Conservation (phyloP, 495 filamentous ascomycete genomes). For the Neurospora tetraspora region DNA sequence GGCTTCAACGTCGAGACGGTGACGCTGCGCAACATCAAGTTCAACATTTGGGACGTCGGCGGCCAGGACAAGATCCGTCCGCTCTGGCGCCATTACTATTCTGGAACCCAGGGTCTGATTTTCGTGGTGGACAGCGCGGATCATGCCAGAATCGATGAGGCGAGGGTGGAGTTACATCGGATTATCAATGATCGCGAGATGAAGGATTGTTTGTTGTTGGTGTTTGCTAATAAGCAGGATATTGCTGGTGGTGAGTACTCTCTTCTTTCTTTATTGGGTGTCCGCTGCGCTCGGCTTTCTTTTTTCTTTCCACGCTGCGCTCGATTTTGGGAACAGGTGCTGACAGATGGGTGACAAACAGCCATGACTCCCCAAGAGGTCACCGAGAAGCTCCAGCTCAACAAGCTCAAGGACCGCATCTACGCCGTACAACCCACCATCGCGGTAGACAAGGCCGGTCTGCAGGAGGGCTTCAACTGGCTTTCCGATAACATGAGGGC, state of each 20-base stretch:
- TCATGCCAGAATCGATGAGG: conserved; percentile 77
- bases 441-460: conserved; percentile 85
- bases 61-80: conserved; percentile 99
- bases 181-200: conserved; percentile 98
- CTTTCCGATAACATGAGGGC: conserved; percentile 85
- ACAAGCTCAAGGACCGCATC: conserved; percentile 78
- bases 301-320: neutral
- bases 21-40: conserved; percentile 97
- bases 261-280: neutral
- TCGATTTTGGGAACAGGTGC: neutral
- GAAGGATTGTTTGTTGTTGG: conserved; percentile 87
- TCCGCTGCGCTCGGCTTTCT: neutral
- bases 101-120: conserved; percentile 95
- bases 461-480: conserved; percentile 90
- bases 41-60: conserved; percentile 99
- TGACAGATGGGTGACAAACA: conserved; percentile 21
- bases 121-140: conserved; percentile 96
- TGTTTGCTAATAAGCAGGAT: conserved; percentile 99
- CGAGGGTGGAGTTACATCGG: conserved; percentile 77
- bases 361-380: conserved; percentile 83
- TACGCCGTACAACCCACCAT: conserved; percentile 97
- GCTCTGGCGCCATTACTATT: conserved; percentile 97
- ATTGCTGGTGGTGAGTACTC: conserved; percentile 60
- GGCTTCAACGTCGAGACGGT: conserved; percentile 99
- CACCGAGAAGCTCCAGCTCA: conserved; percentile 73